phyloP scores from a whole-genome alignment of 2,329 filamentous ascomycete species.

The Stachybotrys echinatus region DNA sequence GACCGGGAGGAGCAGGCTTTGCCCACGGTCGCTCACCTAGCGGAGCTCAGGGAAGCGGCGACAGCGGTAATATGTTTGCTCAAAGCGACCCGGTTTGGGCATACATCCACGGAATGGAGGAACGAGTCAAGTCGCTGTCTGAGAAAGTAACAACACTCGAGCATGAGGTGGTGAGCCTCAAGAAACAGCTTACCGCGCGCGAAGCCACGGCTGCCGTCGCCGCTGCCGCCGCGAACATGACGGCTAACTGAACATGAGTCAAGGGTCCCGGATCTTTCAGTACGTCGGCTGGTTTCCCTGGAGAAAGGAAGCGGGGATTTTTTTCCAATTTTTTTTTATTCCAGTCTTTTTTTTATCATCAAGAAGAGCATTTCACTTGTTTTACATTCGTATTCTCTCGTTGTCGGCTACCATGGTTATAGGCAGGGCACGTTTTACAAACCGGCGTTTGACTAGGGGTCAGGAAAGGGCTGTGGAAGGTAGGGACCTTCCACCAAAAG shows the following conservation, averaged over 20 bases:
- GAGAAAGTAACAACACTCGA: constrained; percentile 28
- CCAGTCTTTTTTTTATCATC: no score
- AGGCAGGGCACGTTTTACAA: constrained; percentile 15
- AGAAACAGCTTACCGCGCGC: constrained; percentile 25
- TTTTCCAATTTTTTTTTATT: no score
- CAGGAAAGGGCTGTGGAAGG: constrained; percentile 21
- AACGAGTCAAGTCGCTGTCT: constrained; percentile 32
- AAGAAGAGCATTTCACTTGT: background rate
- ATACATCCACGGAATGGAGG: constrained; percentile 68
- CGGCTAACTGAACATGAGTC: background rate
- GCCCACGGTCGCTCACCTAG: constrained; percentile 6
- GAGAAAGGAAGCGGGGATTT: background rate
- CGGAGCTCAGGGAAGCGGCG: constrained; percentile 36
- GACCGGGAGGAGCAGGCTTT: background rate
- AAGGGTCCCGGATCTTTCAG: no score
- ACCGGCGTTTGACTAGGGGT: constrained; percentile 19
- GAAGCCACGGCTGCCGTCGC: constrained; percentile 18
- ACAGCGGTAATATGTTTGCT: constrained; percentile 63
- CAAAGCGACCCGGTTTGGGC: constrained; percentile 61
- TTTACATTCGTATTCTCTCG: constrained; percentile 9
- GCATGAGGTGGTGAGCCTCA: constrained; percentile 25
- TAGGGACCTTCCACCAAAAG: constrained; percentile 22
- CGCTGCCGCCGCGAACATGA: background rate
- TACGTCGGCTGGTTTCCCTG: no score
- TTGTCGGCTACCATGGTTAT: constrained; percentile 9